Conservation (phyloP, 495 filamentous ascomycete species). For the Neurospora sp. region DNA sequence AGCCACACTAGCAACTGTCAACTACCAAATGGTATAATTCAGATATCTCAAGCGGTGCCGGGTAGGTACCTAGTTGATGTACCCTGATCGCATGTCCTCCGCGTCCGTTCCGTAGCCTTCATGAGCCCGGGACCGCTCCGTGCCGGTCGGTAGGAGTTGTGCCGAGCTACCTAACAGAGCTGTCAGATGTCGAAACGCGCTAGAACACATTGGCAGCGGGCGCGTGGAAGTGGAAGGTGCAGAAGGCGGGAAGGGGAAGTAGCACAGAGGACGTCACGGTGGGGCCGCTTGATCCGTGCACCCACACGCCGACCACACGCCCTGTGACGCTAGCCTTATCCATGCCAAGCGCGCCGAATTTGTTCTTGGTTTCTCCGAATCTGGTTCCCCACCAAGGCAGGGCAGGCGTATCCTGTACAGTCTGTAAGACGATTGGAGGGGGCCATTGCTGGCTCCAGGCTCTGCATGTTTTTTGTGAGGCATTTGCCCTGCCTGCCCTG, state of each 20-base stretch:
- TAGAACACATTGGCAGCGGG: neutral
- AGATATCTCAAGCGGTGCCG: neutral
- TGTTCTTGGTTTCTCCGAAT: neutral
- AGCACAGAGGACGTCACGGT: neutral
- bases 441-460: neutral
- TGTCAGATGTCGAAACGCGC: neutral
- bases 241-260: neutral
- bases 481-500: conserved; percentile 17
- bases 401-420: neutral
- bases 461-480: conserved; percentile 12
- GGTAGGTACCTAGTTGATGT: neutral
- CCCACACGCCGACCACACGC: neutral
- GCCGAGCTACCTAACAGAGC: neutral
- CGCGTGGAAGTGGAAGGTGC: neutral
- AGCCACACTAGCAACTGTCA: neutral
- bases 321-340: neutral
- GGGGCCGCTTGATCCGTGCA: neutral
- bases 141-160: neutral
- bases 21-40: neutral
- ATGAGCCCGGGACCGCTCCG: neutral
- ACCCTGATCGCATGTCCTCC: neutral
- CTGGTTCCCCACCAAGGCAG: neutral
- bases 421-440: neutral
- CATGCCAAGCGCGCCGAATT: neutral
- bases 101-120: neutral